Conservation (phyloP, 2,329 filamentous ascomycete genomes). For the Pyricularia sp. region DNA sequence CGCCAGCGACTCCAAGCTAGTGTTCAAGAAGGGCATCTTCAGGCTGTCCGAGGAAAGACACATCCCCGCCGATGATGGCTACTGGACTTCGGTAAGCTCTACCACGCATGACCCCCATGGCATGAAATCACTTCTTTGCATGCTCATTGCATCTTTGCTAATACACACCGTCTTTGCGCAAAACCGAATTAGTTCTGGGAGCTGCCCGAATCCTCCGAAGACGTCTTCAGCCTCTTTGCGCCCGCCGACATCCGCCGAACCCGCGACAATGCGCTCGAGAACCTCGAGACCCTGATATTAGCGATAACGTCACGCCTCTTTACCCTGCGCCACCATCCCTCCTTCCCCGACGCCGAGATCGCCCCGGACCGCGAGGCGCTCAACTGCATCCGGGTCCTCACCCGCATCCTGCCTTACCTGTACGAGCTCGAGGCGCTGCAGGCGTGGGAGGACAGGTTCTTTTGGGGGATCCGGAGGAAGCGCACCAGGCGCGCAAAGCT, state of each 20-base stretch:
- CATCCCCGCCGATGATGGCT: constrained; percentile 79
- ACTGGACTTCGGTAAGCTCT: constrained; percentile 78
- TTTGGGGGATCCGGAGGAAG: constrained; percentile 72
- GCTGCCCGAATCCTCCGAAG: constrained; percentile 87
- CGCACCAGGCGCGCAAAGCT: constrained; percentile 58
- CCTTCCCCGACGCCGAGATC: constrained; percentile 78
- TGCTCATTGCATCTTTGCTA: constrained; percentile 2
- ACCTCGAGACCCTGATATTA: constrained; percentile 80
- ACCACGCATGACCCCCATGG: background rate
- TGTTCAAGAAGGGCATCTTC: constrained; percentile 98
- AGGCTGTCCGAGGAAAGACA: constrained; percentile 83
- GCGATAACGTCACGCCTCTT: constrained; percentile 77
- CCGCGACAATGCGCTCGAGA: constrained; percentile 74
- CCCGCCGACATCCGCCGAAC: constrained; percentile 81
- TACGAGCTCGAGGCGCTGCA: constrained; percentile 82
- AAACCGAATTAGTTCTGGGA: constrained; percentile 73
- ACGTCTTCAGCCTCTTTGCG: constrained; percentile 94
- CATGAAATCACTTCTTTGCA: background rate
- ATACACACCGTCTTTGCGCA: constrained; percentile 3
- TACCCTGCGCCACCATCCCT: constrained; percentile 75
- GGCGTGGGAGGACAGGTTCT: constrained; percentile 86
- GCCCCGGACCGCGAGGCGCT: constrained; percentile 82
- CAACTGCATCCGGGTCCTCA: constrained; percentile 89
- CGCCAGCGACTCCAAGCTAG: constrained; percentile 95
- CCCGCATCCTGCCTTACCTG: constrained; percentile 78